Percentiles rank a stretch among this genome's conserved stretches.
Conservation (phyloP, 306 rosid species). For the Cyamopsis tetragonoloba region DNA sequence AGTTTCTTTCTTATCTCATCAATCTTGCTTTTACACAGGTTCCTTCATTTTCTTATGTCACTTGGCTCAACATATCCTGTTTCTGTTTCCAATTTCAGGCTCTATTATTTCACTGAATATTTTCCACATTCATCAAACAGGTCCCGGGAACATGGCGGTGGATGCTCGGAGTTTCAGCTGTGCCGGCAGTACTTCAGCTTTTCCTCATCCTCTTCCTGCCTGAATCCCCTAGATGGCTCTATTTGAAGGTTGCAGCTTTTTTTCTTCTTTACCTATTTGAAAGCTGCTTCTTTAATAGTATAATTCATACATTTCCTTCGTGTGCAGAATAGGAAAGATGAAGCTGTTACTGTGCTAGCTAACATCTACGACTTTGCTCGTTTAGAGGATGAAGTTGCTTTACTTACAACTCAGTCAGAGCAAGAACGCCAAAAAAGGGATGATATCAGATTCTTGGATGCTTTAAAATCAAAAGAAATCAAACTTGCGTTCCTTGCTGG, state of each 20-base stretch:
- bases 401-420: constrained; percentile 54
- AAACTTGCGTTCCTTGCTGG: constrained; percentile 86
- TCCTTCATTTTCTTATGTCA: too few species aligned
- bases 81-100: not conserved
- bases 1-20: constrained; percentile 79
- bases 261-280: not conserved
- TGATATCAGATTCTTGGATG: constrained; percentile 45
- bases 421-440: constrained; percentile 47
- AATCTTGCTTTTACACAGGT: constrained; percentile 58
- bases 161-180: constrained; percentile 87
- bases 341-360: constrained; percentile 66
- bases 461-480: constrained; percentile 63
- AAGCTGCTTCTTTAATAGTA: not conserved
- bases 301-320: not conserved
- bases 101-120: not conserved
- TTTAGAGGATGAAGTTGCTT: constrained; percentile 72
- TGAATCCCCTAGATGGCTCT: constrained; percentile 98
- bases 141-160: constrained; percentile 98
- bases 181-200: constrained; percentile 79
- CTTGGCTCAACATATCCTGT: not conserved
- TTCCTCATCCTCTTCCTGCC: constrained; percentile 74
- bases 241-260: constrained; percentile 43
- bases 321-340: constrained; percentile 50
- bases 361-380: constrained; percentile 67
- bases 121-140: constrained; percentile 37